A percentile compares a stretch with the other conserved stretches of the same genome.
These are phyloP conservation scores for Sporothrix schenckii DNA, from an alignment of 2,329 filamentous ascomycete species.

Conservation along the genomic window DNA sequence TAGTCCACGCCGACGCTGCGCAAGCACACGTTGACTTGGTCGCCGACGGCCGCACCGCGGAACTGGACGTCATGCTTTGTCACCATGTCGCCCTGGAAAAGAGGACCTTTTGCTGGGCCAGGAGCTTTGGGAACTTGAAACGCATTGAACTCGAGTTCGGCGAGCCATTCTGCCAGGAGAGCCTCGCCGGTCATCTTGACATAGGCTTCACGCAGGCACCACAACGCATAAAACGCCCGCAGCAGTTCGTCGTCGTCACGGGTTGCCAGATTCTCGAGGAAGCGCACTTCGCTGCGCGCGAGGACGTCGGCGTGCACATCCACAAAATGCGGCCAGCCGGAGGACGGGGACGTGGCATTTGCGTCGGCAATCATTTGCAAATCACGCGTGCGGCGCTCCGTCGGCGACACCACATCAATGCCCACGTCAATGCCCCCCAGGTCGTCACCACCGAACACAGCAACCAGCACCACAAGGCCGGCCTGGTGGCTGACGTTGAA, in stretches of 20 bases:
- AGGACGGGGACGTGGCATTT: background rate
- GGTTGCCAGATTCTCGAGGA: slow-evolving; percentile 57
- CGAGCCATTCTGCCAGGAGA: slow-evolving; percentile 72
- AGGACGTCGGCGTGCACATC: slow-evolving; percentile 74
- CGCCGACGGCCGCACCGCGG: slow-evolving; percentile 46
- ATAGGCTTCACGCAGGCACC: slow-evolving; percentile 79
- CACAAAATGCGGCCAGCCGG: slow-evolving; percentile 67
- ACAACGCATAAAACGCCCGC: slow-evolving; percentile 73
- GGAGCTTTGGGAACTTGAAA: slow-evolving; percentile 56
- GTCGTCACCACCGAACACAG: slow-evolving; percentile 48
- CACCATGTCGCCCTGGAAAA: slow-evolving; percentile 41
- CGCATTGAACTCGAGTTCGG: slow-evolving; percentile 67
- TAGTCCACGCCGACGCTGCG: slow-evolving; percentile 53
- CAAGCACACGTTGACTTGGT: slow-evolving; percentile 50
- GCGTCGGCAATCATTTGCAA: slow-evolving; percentile 55
- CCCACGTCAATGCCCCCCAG: slow-evolving; percentile 59
- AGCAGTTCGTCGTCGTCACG: slow-evolving; percentile 63
- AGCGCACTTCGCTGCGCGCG: slow-evolving; percentile 60
- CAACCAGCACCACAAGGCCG: slow-evolving; percentile 70
- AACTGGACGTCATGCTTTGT: slow-evolving; percentile 47
- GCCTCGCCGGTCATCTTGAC: slow-evolving; percentile 83
- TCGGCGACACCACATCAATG: slow-evolving; percentile 74
- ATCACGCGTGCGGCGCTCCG: slow-evolving; percentile 68
- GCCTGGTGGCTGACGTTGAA: slow-evolving; percentile 83
- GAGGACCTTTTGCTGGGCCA: slow-evolving; percentile 39